Evolutionary conservation across 345 rosid species (phyloP).

Genomic region (Populus pruinosa): DNA sequence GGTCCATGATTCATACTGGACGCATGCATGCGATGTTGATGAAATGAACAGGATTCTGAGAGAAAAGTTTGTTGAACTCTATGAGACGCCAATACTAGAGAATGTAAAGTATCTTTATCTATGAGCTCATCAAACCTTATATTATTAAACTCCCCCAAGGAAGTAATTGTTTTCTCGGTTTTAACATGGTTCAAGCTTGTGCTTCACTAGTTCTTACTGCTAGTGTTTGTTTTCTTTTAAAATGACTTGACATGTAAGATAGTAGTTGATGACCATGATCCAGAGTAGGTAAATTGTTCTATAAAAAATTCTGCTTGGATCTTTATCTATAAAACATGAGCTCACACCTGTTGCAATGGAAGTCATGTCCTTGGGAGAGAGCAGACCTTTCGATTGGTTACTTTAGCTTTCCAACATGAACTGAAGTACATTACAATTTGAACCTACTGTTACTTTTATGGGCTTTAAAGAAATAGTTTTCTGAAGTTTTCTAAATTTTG

Average conservation of each 20-base stretch:
- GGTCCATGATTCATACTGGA: constrained; percentile 99
- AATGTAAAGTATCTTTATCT: constrained; percentile 54
- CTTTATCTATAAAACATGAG: neutral
- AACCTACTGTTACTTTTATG: neutral
- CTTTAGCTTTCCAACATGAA: neutral
- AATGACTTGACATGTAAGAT: neutral
- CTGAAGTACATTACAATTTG: neutral
- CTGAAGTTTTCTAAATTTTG: neutral
- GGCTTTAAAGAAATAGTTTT: neutral
- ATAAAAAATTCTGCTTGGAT: neutral
- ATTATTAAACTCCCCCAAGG: neutral
- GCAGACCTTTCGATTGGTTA: neutral
- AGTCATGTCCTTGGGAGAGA: neutral
- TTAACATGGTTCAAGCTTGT: neutral
- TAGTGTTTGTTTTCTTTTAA: neutral
- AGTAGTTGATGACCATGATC: neutral
- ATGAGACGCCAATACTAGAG: constrained; percentile 77
- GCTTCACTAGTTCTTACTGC: neutral
- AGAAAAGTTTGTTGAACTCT: constrained; percentile 93
- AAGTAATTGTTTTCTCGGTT: neutral
- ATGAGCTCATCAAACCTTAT: neutral
- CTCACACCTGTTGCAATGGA: neutral
- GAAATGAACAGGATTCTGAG: constrained; percentile 80
- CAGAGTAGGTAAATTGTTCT: neutral
- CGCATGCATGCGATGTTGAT: constrained; percentile 91